Conservation (phyloP, 495 filamentous ascomycete genomes). For the Tuber aestivum region DNA sequence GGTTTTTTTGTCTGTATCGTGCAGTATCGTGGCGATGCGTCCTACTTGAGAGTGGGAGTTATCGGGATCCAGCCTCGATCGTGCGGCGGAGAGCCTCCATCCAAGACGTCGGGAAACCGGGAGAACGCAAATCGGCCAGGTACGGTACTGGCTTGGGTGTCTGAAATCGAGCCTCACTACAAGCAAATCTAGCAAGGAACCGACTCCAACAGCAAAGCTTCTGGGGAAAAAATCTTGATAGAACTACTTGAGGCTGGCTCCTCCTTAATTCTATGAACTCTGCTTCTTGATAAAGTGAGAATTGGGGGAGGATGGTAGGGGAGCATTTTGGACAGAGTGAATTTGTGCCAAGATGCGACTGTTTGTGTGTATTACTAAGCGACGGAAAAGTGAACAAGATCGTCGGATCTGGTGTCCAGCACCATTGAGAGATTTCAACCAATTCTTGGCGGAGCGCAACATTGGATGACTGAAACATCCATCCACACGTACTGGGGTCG, state of each 20-base stretch:
- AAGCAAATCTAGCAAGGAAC: background rate
- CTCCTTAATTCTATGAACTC: background rate
- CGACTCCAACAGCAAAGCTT: background rate
- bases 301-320: background rate
- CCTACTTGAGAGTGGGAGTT: background rate
- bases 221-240: background rate
- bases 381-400: no score
- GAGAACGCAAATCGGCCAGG: background rate
- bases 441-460: background rate
- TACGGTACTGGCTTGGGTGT: background rate
- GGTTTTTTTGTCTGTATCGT: background rate
- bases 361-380: no score
- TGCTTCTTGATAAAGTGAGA: background rate
- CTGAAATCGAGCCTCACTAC: background rate
- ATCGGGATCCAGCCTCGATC: background rate
- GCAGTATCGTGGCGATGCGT: conserved; percentile 1
- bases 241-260: background rate
- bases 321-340: background rate
- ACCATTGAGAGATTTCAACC: no score
- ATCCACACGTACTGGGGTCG: background rate
- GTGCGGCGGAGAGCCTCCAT: background rate
- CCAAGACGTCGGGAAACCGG: background rate
- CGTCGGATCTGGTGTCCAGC: no score
- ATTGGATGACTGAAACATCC: background rate
- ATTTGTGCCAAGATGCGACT: background rate